phyloP scores from a whole-genome alignment of 805 yeast genomes.

The Wickerhamiella musiphila region DNA sequence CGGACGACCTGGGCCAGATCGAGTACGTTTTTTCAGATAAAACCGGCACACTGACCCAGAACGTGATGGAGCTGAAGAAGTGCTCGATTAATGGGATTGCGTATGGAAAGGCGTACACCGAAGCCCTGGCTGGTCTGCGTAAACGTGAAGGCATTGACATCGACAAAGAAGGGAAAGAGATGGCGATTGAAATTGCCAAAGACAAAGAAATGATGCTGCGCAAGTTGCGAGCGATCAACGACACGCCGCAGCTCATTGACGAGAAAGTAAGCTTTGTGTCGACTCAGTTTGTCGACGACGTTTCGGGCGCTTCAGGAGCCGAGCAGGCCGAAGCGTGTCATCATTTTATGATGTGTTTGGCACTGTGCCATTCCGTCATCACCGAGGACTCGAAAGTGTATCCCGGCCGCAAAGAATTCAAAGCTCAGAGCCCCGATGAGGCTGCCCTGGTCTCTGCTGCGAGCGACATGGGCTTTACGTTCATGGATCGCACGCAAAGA shows the following conservation, averaged over 20 bases:
- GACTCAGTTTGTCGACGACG: conserved; percentile 39
- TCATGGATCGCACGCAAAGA: conserved; percentile 38
- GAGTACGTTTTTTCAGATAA: conserved; percentile 72
- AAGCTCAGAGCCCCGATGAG: conserved; percentile 79
- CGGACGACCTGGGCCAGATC: conserved; percentile 73
- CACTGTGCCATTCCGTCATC: conserved; percentile 64
- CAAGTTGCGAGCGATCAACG: conserved; percentile 21
- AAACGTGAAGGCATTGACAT: conserved; percentile 52
- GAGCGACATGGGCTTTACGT: conserved; percentile 54
- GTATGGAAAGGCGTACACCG: conserved; percentile 66
- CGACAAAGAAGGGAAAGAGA: conserved; percentile 30
- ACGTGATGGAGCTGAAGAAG: conserved; percentile 70
- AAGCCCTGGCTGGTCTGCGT: conserved; percentile 57
- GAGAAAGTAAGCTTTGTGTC: conserved; percentile 52
- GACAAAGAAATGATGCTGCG: conserved; percentile 35
- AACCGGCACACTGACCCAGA: conserved; percentile 73
- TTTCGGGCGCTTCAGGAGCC: conserved; percentile 25
- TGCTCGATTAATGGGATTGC: conserved; percentile 53
- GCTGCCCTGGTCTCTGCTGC: conserved; percentile 69
- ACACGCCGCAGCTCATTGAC: conserved; percentile 35
- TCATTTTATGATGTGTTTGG: conserved; percentile 51
- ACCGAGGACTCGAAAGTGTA: conserved; percentile 32
- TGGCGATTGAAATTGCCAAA: conserved; percentile 28
- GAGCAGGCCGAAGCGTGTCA: conserved; percentile 34
- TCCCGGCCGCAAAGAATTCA: conserved; percentile 32